Evolutionary conservation across 1,139 yeast genomes (phyloP).

Genomic region (Hansenula lynferdii): DNA sequence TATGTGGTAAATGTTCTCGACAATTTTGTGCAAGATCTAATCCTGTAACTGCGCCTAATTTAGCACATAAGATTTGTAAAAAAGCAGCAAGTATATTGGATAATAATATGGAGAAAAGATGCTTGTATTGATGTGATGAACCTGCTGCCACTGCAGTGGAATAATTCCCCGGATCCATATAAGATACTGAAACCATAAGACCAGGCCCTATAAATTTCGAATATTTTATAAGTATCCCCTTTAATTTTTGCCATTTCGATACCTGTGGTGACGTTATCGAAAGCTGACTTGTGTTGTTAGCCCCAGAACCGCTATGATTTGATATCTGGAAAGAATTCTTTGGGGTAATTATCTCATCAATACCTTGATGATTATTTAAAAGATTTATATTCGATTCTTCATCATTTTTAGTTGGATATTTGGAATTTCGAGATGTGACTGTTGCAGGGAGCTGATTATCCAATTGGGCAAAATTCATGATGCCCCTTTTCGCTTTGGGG

Average conservation of each 20-base stretch:
- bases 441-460: conserved; percentile 9
- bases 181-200: conserved; percentile 68
- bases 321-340: neutral
- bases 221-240: conserved; percentile 36
- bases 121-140: conserved; percentile 61
- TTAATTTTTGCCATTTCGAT: neutral
- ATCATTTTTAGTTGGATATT: conserved; percentile 3
- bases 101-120: conserved; percentile 56
- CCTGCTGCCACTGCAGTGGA: conserved; percentile 80
- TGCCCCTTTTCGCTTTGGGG: neutral
- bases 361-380: no score
- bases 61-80: conserved; percentile 66
- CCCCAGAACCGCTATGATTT: neutral
- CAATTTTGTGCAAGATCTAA: conserved; percentile 76
- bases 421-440: conserved; percentile 1
- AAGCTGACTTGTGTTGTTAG: neutral
- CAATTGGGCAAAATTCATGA: conserved; percentile 18
- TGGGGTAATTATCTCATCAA: neutral
- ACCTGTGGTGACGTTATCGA: neutral
- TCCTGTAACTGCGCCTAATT: conserved; percentile 75
- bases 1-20: conserved; percentile 53
- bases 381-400: neutral
- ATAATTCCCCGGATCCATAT: conserved; percentile 81
- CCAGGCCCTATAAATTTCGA: conserved; percentile 75
- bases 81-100: conserved; percentile 71